Percentiles rank a stretch among this genome's conserved stretches.
phyloP scores from a whole-genome alignment of 148 eudicot species.

The Arbutus unedo region DNA sequence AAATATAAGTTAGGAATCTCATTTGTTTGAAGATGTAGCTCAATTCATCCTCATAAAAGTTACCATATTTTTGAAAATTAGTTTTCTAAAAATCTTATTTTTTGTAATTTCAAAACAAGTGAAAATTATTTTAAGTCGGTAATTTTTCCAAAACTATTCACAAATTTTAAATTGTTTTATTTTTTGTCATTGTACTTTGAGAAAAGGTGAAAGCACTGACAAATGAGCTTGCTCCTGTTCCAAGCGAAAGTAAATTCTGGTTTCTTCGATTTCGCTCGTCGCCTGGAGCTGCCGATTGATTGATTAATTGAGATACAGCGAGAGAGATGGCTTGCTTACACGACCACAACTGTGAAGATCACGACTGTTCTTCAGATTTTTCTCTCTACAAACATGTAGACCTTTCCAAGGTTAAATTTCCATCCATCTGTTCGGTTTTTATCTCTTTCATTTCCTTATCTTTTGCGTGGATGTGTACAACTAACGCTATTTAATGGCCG shows the following conservation, averaged over 20 bases:
- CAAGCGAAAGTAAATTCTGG: not conserved
- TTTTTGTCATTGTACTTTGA: too few relatives aligned
- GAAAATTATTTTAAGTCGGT: too few relatives aligned
- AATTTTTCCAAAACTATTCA: too few relatives aligned
- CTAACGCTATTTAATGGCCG: not conserved
- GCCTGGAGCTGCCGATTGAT: not conserved
- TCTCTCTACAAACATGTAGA: conserved; percentile 92
- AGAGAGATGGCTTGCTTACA: conserved; percentile 75
- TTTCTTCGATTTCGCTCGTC: not conserved
- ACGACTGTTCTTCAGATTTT: conserved; percentile 89
- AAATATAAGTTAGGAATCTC: too few relatives aligned
- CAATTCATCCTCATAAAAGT: too few relatives aligned
- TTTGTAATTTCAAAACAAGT: too few relatives aligned
- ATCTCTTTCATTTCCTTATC: not conserved
- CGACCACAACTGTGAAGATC: conserved; percentile 94
- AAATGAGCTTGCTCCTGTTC: not conserved
- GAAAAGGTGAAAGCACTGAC: not conserved
- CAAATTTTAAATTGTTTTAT: too few relatives aligned
- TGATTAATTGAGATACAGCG: conserved; percentile 4
- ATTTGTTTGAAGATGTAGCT: too few relatives aligned
- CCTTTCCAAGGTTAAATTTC: conserved; percentile 60
- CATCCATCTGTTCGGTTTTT: not conserved
- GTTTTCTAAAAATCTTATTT: too few relatives aligned
- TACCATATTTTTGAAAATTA: too few relatives aligned
- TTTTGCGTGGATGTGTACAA: not conserved